phyloP scores from a whole-genome alignment of 2,329 filamentous ascomycete genomes.

The Penicillium corylophilum region DNA sequence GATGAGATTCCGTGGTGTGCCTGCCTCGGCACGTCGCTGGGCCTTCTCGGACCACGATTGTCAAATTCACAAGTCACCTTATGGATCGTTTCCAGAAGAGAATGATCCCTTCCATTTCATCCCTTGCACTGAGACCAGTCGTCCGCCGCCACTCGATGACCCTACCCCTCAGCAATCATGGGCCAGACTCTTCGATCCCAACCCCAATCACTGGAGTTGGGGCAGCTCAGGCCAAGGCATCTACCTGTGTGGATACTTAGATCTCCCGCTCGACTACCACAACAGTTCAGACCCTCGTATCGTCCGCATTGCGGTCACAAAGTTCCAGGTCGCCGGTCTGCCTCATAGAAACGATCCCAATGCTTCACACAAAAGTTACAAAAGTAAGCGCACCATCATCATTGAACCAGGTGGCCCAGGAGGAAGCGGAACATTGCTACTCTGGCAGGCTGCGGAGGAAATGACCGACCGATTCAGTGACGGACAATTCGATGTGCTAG shows the following conservation, averaged over 20 bases:
- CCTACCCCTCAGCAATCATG: constrained; percentile 10
- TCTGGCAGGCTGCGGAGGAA: constrained; percentile 15
- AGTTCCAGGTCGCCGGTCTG: constrained; percentile 16
- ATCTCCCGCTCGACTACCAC: constrained; percentile 17
- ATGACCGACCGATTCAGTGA: constrained; percentile 15
- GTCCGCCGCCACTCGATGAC: constrained; percentile 10
- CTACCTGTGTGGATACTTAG: constrained; percentile 18
- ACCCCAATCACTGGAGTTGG: constrained; percentile 16
- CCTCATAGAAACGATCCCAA: background rate
- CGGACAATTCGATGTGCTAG: constrained; percentile 14
- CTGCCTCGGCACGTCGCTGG: no score
- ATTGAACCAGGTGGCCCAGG: constrained; percentile 18
- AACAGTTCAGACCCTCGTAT: constrained; percentile 16
- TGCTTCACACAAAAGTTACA: background rate
- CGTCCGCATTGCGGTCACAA: constrained; percentile 15
- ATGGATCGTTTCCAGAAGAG: constrained; percentile 7
- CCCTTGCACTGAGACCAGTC: constrained; percentile 15
- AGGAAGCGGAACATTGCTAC: constrained; percentile 12
- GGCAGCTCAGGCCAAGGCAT: constrained; percentile 12
- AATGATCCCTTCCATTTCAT: constrained; percentile 15
- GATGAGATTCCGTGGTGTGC: no score
- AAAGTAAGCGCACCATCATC: constrained; percentile 17
- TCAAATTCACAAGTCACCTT: background rate
- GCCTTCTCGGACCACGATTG: no score
- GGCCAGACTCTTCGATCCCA: constrained; percentile 10